Evolutionary conservation across 73 alveolate species (phyloP).

Genomic region (Stentor coeruleus): DNA sequence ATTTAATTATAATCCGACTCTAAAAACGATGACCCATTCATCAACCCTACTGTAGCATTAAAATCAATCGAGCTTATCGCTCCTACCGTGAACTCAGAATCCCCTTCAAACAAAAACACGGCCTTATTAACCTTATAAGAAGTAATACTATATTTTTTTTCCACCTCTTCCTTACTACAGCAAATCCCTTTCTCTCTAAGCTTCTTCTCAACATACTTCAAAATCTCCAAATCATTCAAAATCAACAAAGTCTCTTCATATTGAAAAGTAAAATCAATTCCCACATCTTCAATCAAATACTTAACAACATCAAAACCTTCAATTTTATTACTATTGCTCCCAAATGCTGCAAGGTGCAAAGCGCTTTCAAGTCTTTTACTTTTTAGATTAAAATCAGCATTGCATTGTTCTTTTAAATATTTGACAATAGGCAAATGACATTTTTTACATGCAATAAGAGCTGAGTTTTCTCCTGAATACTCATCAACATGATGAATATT

Average conservation of each 20-base stretch:
- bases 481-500: background rate
- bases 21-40: no score
- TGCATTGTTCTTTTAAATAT: background rate
- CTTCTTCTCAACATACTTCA: background rate
- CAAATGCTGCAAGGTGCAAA: background rate
- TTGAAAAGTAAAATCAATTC: conserved; percentile 5
- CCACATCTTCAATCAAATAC: conserved; percentile 7
- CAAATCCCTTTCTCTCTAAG: conserved; percentile 1
- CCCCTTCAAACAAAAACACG: no score
- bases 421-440: background rate
- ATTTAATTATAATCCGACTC: no score
- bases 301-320: background rate
- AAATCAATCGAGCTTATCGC: no score
- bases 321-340: background rate
- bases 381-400: background rate
- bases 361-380: background rate
- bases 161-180: background rate
- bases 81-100: no score
- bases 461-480: conserved; percentile 11
- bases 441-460: background rate
- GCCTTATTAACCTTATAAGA: no score
- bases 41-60: no score
- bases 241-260: conserved; percentile 13
- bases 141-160: background rate
- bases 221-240: background rate